A percentile compares a stretch with the other conserved stretches of the same genome.
Evolutionary conservation across 2,329 filamentous ascomycete species (phyloP).

Genomic region (Colletotrichum tabaci): DNA sequence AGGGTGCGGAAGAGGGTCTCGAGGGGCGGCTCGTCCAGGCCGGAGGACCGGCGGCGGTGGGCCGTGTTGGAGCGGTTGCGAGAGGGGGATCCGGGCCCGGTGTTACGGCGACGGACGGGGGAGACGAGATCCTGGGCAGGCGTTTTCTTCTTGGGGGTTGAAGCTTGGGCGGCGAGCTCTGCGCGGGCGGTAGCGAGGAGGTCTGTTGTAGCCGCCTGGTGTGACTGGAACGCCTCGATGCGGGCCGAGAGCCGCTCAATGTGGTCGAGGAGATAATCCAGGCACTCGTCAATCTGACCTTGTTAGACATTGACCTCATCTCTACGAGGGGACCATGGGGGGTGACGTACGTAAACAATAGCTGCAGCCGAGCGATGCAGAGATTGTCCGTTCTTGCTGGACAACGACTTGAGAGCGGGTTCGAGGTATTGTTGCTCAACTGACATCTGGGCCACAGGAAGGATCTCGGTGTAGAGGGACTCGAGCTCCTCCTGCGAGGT

Average conservation of each 20-base stretch:
- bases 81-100: conserved; percentile 51
- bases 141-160: conserved; percentile 44
- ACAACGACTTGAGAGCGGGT: conserved; percentile 67
- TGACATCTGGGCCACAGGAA: conserved; percentile 80
- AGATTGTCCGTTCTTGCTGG: conserved; percentile 60
- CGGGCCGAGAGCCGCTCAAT: conserved; percentile 58
- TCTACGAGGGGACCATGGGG: neutral
- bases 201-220: conserved; percentile 57
- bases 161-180: conserved; percentile 56
- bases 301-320: conserved; percentile 44
- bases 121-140: conserved; percentile 50
- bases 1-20: conserved; percentile 65
- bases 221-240: conserved; percentile 61
- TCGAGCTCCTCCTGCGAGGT: conserved; percentile 76
- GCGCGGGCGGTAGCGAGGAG: conserved; percentile 60
- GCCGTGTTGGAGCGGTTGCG: conserved; percentile 51
- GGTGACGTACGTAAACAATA: conserved; percentile 64
- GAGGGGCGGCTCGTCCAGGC: conserved; percentile 57
- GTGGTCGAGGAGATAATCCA: conserved; percentile 66
- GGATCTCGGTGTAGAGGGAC: conserved; percentile 78
- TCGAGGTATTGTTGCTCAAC: conserved; percentile 77
- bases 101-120: conserved; percentile 49
- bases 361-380: conserved; percentile 63
- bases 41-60: conserved; percentile 52
- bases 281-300: conserved; percentile 64